Percentiles rank a stretch among this genome's conserved stretches.
Evolutionary conservation across 2,329 filamentous ascomycete genomes (phyloP).

Genomic region (Camillea tinctor): DNA sequence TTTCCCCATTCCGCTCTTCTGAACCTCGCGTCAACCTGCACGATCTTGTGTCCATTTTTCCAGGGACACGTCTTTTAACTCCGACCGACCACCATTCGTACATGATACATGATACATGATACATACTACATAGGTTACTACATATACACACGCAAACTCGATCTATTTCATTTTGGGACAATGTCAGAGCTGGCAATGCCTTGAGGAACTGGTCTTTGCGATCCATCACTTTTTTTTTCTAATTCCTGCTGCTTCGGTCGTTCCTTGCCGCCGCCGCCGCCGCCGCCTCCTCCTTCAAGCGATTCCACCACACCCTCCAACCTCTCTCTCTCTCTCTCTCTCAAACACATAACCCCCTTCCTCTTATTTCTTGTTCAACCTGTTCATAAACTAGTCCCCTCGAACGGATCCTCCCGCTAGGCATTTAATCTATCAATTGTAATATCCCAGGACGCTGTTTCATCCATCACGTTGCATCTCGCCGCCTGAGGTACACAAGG

Average conservation of each 20-base stretch:
- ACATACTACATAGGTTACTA: no score
- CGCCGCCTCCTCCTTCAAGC: conserved; percentile 3
- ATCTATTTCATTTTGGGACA: neutral
- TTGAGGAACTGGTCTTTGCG: neutral
- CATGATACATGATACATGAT: no score
- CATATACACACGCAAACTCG: no score
- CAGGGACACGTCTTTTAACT: neutral
- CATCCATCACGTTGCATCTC: conserved; percentile 12
- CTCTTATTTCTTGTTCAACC: conserved; percentile 4
- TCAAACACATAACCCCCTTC: no score
- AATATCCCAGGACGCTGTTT: conserved; percentile 13
- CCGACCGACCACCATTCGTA: no score
- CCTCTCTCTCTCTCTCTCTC: neutral
- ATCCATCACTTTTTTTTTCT: neutral
- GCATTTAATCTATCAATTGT: conserved; percentile 21
- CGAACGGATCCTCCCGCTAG: conserved; percentile 21
- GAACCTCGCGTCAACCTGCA: neutral
- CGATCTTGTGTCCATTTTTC: neutral
- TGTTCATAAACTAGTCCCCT: conserved; percentile 3
- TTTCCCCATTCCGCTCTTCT: conserved; percentile 2
- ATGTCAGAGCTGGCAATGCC: neutral
- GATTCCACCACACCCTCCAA: conserved; percentile 5
- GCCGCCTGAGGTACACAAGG: conserved; percentile 19
- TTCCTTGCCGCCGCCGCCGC: conserved; percentile 1
- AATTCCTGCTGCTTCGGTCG: neutral